Conservation (phyloP, 2,329 filamentous ascomycete genomes). For the Sporothrix mexicana region DNA sequence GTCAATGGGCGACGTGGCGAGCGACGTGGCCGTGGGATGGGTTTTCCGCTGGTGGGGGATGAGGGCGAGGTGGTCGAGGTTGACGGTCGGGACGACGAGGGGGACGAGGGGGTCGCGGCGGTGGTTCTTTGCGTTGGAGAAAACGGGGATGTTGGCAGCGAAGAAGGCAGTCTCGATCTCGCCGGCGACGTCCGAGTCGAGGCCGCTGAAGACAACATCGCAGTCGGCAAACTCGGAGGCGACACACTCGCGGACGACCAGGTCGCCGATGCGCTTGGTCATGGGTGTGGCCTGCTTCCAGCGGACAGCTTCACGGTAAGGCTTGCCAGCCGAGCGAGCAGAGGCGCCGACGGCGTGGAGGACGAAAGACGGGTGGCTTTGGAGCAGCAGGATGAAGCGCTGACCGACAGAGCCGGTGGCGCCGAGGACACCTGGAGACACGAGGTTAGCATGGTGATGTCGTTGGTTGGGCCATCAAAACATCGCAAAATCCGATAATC, state of each 20-base stretch:
- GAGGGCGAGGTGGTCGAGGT: constrained; percentile 82
- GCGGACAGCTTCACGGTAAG: constrained; percentile 89
- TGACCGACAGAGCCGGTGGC: constrained; percentile 94
- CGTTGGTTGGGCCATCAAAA: not conserved
- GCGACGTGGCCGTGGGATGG: constrained; percentile 50
- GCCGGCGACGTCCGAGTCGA: constrained; percentile 91
- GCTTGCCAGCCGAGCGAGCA: constrained; percentile 86
- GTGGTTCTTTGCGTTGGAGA: constrained; percentile 98
- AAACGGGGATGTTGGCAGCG: constrained; percentile 84
- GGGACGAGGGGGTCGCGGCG: constrained; percentile 88
- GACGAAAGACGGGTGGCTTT: constrained; percentile 83
- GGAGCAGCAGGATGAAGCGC: constrained; percentile 90
- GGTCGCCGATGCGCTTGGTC: constrained; percentile 71
- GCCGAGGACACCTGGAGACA: constrained; percentile 70
- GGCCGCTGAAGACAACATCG: constrained; percentile 89
- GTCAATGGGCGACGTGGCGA: constrained; percentile 51
- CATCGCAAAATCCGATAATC: not conserved
- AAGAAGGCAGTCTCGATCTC: constrained; percentile 93
- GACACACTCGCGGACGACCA: constrained; percentile 85
- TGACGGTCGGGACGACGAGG: constrained; percentile 93
- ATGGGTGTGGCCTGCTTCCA: constrained; percentile 94
- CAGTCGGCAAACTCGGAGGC: constrained; percentile 85
- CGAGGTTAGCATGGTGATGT: not conserved
- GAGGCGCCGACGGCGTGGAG: constrained; percentile 91
- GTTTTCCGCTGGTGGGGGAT: constrained; percentile 86